Evolutionary conservation across 2,329 filamentous ascomycete genomes (phyloP), one percentile per base, ranked within the genome.

Genomic region (Simplicillium sp.): DNA sequence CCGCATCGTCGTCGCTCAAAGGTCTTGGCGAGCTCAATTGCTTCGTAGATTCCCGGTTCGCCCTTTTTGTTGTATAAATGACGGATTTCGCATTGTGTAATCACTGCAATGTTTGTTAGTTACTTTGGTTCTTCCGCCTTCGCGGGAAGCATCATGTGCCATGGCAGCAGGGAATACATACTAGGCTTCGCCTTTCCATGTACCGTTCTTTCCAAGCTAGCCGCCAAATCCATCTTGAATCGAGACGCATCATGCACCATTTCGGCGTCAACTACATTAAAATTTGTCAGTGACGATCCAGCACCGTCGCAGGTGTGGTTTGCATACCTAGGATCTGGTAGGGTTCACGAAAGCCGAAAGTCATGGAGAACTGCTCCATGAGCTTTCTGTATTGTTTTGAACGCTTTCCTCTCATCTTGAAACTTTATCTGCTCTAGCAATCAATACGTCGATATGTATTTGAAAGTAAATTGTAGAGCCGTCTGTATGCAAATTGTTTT

Each of bases 261-360:
- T 48, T 88, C 80, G 44, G 87, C 85, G 57, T 95, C 89, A 46
- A 96, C 80, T 78, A 51, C n/a, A 25, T 3, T 12, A 14, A 11
- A 33, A 15, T 28, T 15, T 46, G 48, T 58, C 40, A 58, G 47
- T 50, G 48, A 31, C 42, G 35, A 43, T 6, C 5, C n/a, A 28
- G 29, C 15, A 29, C 34, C 36, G 15, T 35, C 39, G 40, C 42
- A 40, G 34, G 17, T 15, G 34, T 14, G 44, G 55, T 67, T 43
- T 25, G 20, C 20, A 25, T 66, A 83, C 79, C 70, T 34, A 95
- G 69, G 39, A 94, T 82, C 66, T 97, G 92, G 66, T 96, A 97
- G 11, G 92, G 88, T 65, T 92, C 85, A 51, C 89, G 86, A 62
- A 96, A 96, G 45, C 84, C 83, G 59, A 94, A 96, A 45, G 80